phyloP scores from a whole-genome alignment of 2,329 filamentous ascomycete genomes.

The Dendrostoma leiphaemia region DNA sequence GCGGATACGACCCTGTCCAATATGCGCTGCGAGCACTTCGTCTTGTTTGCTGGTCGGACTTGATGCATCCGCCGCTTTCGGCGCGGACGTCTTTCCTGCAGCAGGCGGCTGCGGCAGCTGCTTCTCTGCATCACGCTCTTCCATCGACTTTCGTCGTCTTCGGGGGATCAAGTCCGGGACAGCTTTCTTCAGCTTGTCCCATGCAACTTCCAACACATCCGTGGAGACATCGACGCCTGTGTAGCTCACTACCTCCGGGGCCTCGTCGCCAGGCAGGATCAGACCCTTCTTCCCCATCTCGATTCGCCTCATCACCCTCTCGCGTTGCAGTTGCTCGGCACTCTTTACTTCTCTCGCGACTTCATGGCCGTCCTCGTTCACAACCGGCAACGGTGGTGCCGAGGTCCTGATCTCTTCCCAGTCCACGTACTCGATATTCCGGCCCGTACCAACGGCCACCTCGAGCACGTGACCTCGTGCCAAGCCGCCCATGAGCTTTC shows the following conservation, averaged over 20 bases:
- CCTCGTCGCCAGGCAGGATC: slow-evolving; percentile 17
- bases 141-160: neutral
- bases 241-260: slow-evolving; percentile 47
- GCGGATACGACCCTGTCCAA: slow-evolving; percentile 22
- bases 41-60: slow-evolving; percentile 9
- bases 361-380: slow-evolving; percentile 20
- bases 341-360: slow-evolving; percentile 21
- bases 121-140: slow-evolving; percentile 8
- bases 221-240: slow-evolving; percentile 61
- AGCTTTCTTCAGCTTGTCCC: slow-evolving; percentile 44
- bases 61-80: slow-evolving; percentile 1
- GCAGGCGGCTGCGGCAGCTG: slow-evolving; percentile 26
- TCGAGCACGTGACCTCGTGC: slow-evolving; percentile 60
- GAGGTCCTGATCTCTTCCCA: slow-evolving; percentile 44
- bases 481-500: slow-evolving; percentile 44
- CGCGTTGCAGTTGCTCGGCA: slow-evolving; percentile 19
- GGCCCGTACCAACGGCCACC: slow-evolving; percentile 61
- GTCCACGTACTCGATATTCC: slow-evolving; percentile 59
- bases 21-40: slow-evolving; percentile 19
- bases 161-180: slow-evolving; percentile 35
- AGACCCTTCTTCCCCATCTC: slow-evolving; percentile 18
- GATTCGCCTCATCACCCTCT: slow-evolving; percentile 22
- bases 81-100: neutral
- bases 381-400: slow-evolving; percentile 15
- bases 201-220: slow-evolving; percentile 59